These are phyloP conservation scores for Zygoascus meyerae DNA, from an alignment of 1,139 yeast species.

Conservation along the genomic window DNA sequence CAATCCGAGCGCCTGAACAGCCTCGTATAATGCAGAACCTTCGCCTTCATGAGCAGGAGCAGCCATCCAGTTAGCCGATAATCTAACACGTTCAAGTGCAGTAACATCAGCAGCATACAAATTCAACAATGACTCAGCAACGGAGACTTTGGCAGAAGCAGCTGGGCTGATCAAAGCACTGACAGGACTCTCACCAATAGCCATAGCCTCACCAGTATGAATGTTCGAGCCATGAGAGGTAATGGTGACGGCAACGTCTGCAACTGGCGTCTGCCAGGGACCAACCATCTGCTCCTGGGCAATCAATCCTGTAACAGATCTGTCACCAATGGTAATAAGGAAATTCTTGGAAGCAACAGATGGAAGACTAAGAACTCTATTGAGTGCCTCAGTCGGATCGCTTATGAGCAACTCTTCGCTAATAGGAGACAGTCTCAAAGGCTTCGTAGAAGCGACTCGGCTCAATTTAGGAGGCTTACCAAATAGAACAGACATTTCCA, in stretches of 20 bases:
- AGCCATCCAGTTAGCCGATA: conserved; percentile 99
- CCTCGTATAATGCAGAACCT: conserved; percentile 91
- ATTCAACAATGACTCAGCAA: conserved; percentile 90
- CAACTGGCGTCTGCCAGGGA: conserved; percentile 99
- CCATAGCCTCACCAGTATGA: conserved; percentile 91
- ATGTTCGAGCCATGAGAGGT: conserved; percentile 77
- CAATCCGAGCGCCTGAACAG: conserved; percentile 93
- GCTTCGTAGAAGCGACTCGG: conserved; percentile 63
- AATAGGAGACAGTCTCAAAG: conserved; percentile 52
- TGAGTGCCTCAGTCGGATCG: conserved; percentile 53
- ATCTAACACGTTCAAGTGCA: conserved; percentile 65
- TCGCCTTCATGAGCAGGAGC: conserved; percentile 95
- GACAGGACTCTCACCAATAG: conserved; percentile 95
- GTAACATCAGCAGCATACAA: conserved; percentile 86
- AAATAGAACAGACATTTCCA: conserved; percentile 93
- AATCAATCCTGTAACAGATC: conserved; percentile 91
- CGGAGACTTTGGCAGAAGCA: conserved; percentile 95
- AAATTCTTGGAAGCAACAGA: conserved; percentile 94
- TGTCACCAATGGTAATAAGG: conserved; percentile 94
- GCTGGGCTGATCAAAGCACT: conserved; percentile 86
- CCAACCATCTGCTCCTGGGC: conserved; percentile 99
- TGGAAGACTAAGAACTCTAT: conserved; percentile 82
- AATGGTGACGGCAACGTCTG: conserved; percentile 97
- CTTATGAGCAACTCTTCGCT: conserved; percentile 29
- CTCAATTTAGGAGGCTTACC: conserved; percentile 98